Percentiles rank a stretch among this genome's conserved stretches.
These are phyloP conservation scores for Dalbergia cochinchinensis DNA, from an alignment of 306 rosid genomes.

Conservation along the genomic window DNA sequence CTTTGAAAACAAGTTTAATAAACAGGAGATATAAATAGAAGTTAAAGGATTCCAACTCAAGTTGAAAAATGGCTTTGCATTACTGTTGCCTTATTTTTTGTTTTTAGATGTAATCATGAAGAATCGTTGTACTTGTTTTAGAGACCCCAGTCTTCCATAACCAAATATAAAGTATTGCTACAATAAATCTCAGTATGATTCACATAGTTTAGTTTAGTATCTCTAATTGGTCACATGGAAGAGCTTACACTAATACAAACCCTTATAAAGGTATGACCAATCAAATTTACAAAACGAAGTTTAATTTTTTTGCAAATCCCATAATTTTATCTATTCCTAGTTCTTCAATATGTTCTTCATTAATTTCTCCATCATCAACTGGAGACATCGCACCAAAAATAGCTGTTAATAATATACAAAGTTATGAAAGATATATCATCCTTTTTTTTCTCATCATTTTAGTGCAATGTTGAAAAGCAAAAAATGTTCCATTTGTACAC, in stretches of 20 bases:
- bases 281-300: neutral
- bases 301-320: neutral
- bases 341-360: neutral
- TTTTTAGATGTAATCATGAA: too few species aligned
- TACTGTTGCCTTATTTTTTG: too few species aligned
- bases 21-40: too few species aligned
- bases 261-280: neutral
- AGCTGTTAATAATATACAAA: neutral
- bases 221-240: neutral
- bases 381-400: neutral
- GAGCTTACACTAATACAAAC: neutral
- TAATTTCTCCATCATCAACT: neutral
- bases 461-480: neutral
- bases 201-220: too few species aligned
- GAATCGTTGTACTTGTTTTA: too few species aligned
- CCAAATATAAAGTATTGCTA: too few species aligned
- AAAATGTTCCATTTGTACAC: conserved; percentile 28
- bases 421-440: neutral
- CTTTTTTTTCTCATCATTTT: neutral
- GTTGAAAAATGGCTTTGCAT: too few species aligned
- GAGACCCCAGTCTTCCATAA: too few species aligned
- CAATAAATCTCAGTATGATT: too few species aligned
- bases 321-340: neutral
- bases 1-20: too few species aligned
- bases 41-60: too few species aligned